Evolutionary conservation across 352 stramenopile genomes (phyloP), one percentile per base, ranked within the genome.

Genomic region (Phytophthora pini): DNA sequence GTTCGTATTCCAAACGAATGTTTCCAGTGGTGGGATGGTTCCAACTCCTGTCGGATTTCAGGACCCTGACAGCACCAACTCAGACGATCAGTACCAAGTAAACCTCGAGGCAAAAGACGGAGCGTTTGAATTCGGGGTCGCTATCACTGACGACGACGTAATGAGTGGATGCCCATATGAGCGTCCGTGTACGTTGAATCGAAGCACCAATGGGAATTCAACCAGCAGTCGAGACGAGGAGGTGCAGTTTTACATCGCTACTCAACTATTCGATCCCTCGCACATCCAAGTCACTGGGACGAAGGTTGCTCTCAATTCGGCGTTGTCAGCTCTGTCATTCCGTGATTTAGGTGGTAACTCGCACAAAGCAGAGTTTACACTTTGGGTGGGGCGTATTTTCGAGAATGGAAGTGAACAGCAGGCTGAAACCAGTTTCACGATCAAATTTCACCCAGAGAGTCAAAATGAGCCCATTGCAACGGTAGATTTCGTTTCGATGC

Each of bases 81-180:
- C 50, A 22, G 65, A 56, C 4, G 71, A 71, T n/a, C 34, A 50
- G 4, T 93, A 91, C 43, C 64, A 77, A 48, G 68, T 85, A 5
- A 73, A 60, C 17, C 57, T 93, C 9, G 65, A 86, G 48, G 68
- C 79, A 22, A 56, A 58, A 27, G 70, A 84, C 15, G 58, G 62
- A 3, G n/a, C 55, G 5, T 77, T 92, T n/a, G 51, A 79, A 12
- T 53, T 93, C 24, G 80, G 77, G 2, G 73, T 81, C 41, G 38
- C 51, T 8, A 44, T 91, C 39, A 80, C 68, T 0, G 69, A 90
- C 15, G 69, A 89, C 22, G 79, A 90, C 45, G 47, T 89, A 3
- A 81, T 93, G 53, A 69, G 45, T 20, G 64, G 61, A 12, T 93
- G 84, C 32, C 57, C 72, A 4, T 73, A 75, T 31, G 70, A 87